phyloP scores from a whole-genome alignment of 208 protist species.

The Porcisia deanei region DNA sequence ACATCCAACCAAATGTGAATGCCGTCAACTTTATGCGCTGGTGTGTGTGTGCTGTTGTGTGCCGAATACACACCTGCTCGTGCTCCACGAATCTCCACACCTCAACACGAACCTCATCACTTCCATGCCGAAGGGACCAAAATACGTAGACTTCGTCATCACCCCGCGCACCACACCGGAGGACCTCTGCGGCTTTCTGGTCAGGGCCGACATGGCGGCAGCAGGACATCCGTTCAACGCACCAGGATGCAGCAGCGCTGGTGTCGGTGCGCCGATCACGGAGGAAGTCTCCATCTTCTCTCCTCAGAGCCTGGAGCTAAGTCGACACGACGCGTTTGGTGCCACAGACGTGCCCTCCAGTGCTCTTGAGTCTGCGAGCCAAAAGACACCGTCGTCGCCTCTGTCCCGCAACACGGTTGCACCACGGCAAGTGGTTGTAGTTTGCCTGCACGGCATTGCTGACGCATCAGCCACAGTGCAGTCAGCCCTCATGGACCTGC shows the following conservation, averaged over 20 bases:
- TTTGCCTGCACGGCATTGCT: constrained; percentile 69
- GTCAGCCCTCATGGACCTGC: constrained; percentile 69
- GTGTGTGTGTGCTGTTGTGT: constrained; percentile 86
- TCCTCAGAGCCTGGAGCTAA: not conserved
- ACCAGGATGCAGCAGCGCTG: constrained; percentile 12
- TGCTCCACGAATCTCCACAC: constrained; percentile 62
- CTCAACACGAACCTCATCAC: constrained; percentile 58
- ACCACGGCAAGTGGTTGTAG: constrained; percentile 63
- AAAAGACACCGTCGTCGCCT: constrained; percentile 1
- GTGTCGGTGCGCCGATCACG: not conserved
- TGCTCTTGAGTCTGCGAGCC: not conserved
- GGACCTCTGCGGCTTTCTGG: constrained; percentile 67
- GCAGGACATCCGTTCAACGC: not conserved
- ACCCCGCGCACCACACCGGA: constrained; percentile 58
- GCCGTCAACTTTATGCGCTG: constrained; percentile 82
- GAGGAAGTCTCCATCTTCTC: constrained; percentile 23
- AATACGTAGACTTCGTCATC: constrained; percentile 79
- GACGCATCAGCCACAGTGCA: constrained; percentile 59
- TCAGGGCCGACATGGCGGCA: constrained; percentile 54
- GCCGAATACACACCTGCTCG: constrained; percentile 75
- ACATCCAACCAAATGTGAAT: constrained; percentile 80
- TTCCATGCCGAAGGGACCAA: constrained; percentile 79
- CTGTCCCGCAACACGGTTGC: constrained; percentile 11
- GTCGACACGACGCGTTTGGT: constrained; percentile 4
- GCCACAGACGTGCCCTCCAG: not conserved